Percentiles rank a stretch among this genome's conserved stretches.
phyloP scores from a whole-genome alignment of 495 filamentous ascomycete species.

The Aspergillus steynii region DNA sequence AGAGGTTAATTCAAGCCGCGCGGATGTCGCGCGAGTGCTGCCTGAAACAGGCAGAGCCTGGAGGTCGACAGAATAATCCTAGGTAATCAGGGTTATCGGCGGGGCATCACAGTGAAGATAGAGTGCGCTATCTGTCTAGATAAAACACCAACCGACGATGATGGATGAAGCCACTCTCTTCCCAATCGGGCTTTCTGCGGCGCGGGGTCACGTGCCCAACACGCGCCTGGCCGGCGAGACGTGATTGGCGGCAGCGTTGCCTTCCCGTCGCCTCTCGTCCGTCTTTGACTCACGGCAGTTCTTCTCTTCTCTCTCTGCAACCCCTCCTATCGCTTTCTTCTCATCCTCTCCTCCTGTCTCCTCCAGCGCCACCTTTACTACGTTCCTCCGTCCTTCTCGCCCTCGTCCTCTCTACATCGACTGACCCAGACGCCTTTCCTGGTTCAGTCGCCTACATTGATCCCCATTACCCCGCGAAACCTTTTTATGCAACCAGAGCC shows the following conservation, averaged over 20 bases:
- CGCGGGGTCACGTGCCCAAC: constrained; percentile 21
- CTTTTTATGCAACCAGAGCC: constrained; percentile 92
- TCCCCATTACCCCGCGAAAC: constrained; percentile 39
- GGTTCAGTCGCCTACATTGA: constrained; percentile 66
- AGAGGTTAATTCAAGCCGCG: background rate
- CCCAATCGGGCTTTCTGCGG: constrained; percentile 7
- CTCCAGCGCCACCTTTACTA: background rate
- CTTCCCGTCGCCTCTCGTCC: background rate
- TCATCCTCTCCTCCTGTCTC: background rate
- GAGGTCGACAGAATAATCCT: background rate
- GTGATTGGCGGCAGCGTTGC: background rate
- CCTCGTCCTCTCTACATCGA: constrained; percentile 20
- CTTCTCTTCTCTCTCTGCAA: constrained; percentile 4
- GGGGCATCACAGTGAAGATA: no score
- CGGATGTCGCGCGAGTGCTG: background rate
- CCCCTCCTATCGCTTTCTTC: background rate
- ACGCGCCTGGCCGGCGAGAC: constrained; percentile 9
- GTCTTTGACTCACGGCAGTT: background rate
- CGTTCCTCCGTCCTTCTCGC: background rate
- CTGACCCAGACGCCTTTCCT: constrained; percentile 45
- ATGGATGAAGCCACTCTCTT: background rate
- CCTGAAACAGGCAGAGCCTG: background rate
- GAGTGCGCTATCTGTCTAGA: no score
- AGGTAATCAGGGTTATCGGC: no score
- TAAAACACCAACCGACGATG: no score